Base-by-base conservation (phyloP, 768 basidiomycete genomes). In the Megacollybia marginata region DNA sequence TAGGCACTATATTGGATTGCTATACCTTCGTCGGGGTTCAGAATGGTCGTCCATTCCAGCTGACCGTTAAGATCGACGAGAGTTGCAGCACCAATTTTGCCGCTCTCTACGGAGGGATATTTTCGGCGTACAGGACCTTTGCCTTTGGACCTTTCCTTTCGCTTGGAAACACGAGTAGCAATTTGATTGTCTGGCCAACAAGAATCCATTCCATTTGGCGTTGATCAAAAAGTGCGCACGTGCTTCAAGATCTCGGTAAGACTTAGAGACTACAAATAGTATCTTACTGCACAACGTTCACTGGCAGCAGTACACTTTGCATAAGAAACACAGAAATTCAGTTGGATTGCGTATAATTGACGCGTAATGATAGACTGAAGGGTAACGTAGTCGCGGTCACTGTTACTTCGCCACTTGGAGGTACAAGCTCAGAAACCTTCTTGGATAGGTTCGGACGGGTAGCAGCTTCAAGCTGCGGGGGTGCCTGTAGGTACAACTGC, bases 371-470 rank as follows among this genome's bases (percentile, higher is more conserved):
- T 49, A 98, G 67, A 60, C 72, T 88, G 73, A 98, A 96, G 5
- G 96, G 96, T 52, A 98, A 66, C 13, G 82, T 81, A 2, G 79
- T 77, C n/a, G 95, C 87, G 1, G 94, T 97, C 15, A 99, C 90
- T 4, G 81, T 81, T 43, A 98, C 69, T 56, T 91, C 88, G 18
- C 83, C 89, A 1, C 85, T 88, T 15, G 80, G 72, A 23, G 71
- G 68, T 18, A 98, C 77, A 11, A 99, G 69, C 54, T 97, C 94
- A 1, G 76, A 79, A 0, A 98, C 79, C 58, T 78, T 85, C 75
- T 89, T 94, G 62, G 83, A 78, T 45, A 99, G 73, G 64, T 99
- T 98, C 5, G 87, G 85, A n/a, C 91, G 80, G 8, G 93, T 98
- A 7, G 82, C 82, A 62, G 82, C 72, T 64, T 96, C 91, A 12